phyloP scores from a whole-genome alignment of 257 asterid genomes.

The Lantana camara region DNA sequence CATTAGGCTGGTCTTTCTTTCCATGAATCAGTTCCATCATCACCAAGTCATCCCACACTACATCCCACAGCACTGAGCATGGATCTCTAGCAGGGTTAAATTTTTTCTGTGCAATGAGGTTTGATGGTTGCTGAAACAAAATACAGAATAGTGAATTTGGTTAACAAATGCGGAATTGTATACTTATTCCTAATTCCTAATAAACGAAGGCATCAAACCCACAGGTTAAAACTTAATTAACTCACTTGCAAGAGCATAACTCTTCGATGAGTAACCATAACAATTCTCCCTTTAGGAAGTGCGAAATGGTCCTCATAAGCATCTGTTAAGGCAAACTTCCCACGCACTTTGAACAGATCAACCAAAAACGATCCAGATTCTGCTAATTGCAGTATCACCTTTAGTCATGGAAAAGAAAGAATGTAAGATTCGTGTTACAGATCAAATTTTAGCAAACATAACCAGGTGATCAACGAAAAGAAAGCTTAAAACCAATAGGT shows the following conservation, averaged over 20 bases:
- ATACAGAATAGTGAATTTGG: slow-evolving; percentile 23
- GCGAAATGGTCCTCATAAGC: slow-evolving; percentile 90
- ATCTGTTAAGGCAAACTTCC: slow-evolving; percentile 90
- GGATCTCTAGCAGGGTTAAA: slow-evolving; percentile 95
- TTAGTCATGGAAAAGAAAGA: slow-evolving; percentile 34
- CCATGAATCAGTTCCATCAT: slow-evolving; percentile 85
- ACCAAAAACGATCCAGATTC: slow-evolving; percentile 95
- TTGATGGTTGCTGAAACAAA: slow-evolving; percentile 82
- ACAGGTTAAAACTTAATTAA: slow-evolving; percentile 19
- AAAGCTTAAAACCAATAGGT: neutral
- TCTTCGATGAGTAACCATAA: slow-evolving; percentile 85
- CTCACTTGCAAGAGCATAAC: slow-evolving; percentile 83
- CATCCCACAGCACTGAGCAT: slow-evolving; percentile 93
- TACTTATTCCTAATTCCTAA: neutral
- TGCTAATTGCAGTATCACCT: slow-evolving; percentile 89
- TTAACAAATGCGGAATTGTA: slow-evolving; percentile 2
- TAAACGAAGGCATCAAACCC: slow-evolving; percentile 15
- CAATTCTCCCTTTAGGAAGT: slow-evolving; percentile 89
- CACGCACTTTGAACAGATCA: slow-evolving; percentile 95
- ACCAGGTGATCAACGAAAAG: neutral
- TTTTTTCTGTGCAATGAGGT: slow-evolving; percentile 86
- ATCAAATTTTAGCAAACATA: slow-evolving; percentile 5
- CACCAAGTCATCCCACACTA: slow-evolving; percentile 81
- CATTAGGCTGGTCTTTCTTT: slow-evolving; percentile 75
- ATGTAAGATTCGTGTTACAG: slow-evolving; percentile 15